These are phyloP conservation scores for Leishmania arabica DNA, from an alignment of 208 protist species.

Conservation along the genomic window DNA sequence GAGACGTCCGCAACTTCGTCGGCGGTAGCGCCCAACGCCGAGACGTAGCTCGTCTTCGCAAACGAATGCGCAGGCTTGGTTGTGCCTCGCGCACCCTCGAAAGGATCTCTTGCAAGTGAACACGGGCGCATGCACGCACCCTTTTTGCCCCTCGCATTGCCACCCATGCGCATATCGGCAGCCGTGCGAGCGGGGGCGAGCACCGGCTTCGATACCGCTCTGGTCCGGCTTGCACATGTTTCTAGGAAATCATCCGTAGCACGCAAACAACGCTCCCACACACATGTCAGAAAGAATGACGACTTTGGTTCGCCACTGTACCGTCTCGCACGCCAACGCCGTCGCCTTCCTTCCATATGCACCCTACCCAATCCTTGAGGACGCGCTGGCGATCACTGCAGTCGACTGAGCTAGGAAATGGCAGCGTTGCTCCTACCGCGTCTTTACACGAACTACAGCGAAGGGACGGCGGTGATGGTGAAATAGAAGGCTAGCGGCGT, in stretches of 20 bases:
- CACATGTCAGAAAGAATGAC: no score
- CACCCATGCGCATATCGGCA: neutral
- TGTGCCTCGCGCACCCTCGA: neutral
- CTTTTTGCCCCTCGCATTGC: neutral
- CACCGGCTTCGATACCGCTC: neutral
- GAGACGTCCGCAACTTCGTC: constrained; percentile 5
- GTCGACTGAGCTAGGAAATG: neutral
- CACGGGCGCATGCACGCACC: neutral
- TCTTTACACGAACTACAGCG: neutral
- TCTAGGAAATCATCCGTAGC: neutral
- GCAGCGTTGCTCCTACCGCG: neutral
- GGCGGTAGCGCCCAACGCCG: neutral
- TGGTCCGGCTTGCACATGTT: neutral
- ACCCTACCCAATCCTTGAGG: neutral
- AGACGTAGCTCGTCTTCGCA: neutral
- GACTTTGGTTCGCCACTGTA: neutral
- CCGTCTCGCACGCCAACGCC: neutral
- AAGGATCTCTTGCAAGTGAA: neutral
- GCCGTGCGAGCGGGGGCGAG: neutral
- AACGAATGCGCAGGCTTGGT: neutral
- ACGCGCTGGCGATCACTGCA: neutral
- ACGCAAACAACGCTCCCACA: neutral
- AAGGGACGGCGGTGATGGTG: neutral
- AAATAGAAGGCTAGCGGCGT: neutral
- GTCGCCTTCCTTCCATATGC: neutral